Percentiles rank a stretch among this genome's conserved stretches.
Conservation (phyloP, 345 rosid genomes). For the Rhodamnia argentea region DNA sequence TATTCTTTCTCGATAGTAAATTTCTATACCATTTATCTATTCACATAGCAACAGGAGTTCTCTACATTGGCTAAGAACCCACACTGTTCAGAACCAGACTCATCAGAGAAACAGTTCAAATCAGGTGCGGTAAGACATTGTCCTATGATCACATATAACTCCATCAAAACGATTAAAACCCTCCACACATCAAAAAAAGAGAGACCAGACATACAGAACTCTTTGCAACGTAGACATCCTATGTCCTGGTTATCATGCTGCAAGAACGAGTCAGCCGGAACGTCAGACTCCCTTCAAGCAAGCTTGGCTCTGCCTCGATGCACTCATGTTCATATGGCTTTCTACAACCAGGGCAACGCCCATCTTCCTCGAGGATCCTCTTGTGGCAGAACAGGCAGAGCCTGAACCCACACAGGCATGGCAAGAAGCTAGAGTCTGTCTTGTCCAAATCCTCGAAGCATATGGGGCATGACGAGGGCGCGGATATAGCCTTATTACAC, state of each 20-base stretch:
- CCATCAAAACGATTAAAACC: conserved; percentile 18
- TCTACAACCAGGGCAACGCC: conserved; percentile 96
- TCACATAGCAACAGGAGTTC: conserved; percentile 51
- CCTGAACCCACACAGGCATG: conserved; percentile 82
- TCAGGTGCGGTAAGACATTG: conserved; percentile 28
- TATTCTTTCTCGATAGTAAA: conserved; percentile 23
- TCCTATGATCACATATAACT: conserved; percentile 35
- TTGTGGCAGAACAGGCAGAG: conserved; percentile 96
- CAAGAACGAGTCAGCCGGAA: conserved; percentile 63
- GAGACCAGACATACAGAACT: conserved; percentile 17
- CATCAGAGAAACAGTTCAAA: conserved; percentile 40
- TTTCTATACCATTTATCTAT: conserved; percentile 75
- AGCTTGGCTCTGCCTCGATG: conserved; percentile 39
- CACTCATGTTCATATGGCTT: conserved; percentile 52
- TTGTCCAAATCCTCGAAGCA: conserved; percentile 84
- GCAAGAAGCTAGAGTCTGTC: conserved; percentile 74
- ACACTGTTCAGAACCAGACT: conserved; percentile 44
- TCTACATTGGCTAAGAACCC: conserved; percentile 62
- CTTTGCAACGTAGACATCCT: conserved; percentile 21
- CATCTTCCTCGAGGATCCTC: conserved; percentile 90
- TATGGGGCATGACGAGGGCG: conserved; percentile 58
- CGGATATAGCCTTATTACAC: conserved; percentile 1
- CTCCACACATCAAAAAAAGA: neutral
- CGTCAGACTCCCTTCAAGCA: conserved; percentile 49
- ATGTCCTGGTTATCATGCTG: conserved; percentile 85